Evolutionary conservation across 768 basidiomycete genomes (phyloP).

Genomic region (Mycena floridula): DNA sequence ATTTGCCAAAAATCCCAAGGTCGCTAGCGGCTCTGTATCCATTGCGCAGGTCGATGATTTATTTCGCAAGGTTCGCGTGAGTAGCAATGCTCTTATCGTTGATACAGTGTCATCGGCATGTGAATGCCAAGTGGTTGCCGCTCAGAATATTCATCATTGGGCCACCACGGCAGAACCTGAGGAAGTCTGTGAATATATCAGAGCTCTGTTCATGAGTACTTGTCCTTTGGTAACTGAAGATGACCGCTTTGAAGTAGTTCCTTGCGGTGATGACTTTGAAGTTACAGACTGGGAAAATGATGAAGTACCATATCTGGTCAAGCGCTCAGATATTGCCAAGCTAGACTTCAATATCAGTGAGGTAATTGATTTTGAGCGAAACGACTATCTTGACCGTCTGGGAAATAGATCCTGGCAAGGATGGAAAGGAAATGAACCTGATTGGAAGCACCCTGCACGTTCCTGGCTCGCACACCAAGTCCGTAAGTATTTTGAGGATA

Average conservation of each 20-base stretch:
- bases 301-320: not conserved
- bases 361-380: not conserved
- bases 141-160: too few relatives aligned
- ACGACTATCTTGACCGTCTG: not conserved
- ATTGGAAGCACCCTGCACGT: not conserved
- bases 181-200: not conserved
- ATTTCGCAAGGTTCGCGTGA: too few relatives aligned
- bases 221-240: not conserved
- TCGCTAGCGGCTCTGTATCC: too few relatives aligned
- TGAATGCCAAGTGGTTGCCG: too few relatives aligned
- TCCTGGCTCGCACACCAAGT: not conserved
- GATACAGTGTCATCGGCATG: too few relatives aligned
- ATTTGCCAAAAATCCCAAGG: too few relatives aligned
- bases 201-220: not conserved
- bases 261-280: not conserved
- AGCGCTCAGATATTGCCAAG: not conserved
- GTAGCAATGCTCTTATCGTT: too few relatives aligned
- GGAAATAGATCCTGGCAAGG: not conserved
- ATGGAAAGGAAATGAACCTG: not conserved
- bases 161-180: not conserved
- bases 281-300: not conserved
- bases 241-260: not conserved
- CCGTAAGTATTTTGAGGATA: not conserved
- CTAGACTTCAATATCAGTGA: not conserved
- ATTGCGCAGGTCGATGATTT: too few relatives aligned